Evolutionary conservation across 2,329 filamentous ascomycete species (phyloP).

Genomic region (Colletotrichum tabaci): DNA sequence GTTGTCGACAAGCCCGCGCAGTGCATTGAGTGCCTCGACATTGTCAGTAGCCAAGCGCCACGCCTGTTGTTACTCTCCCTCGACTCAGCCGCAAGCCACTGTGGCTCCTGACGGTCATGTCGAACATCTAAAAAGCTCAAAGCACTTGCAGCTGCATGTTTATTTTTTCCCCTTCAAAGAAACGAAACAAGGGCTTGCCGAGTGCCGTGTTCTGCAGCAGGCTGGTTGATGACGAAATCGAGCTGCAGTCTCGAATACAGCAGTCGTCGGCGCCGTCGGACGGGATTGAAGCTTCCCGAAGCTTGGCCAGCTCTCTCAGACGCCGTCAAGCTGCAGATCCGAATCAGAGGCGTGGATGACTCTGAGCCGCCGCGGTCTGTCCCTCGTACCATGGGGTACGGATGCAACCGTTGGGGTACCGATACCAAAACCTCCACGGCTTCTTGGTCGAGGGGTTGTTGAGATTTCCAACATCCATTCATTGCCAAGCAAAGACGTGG

Average conservation of each 20-base stretch:
- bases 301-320: slow-evolving; percentile 16
- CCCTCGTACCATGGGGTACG: background rate
- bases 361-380: background rate
- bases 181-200: slow-evolving; percentile 9
- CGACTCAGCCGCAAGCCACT: background rate
- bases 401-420: no score
- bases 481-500: slow-evolving; percentile 10
- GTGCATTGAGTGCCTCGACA: background rate
- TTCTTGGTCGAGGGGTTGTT: background rate
- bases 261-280: background rate
- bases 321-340: slow-evolving; percentile 1
- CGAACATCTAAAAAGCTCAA: slow-evolving; percentile 2
- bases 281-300: slow-evolving; percentile 21
- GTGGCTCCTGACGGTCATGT: slow-evolving; percentile 3
- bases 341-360: background rate
- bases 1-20: background rate
- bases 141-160: slow-evolving; percentile 11
- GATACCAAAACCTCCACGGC: background rate
- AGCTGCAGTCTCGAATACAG: background rate
- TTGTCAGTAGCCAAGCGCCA: background rate
- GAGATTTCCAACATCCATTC: slow-evolving; percentile 1
- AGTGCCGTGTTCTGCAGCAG: slow-evolving; percentile 6
- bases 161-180: background rate
- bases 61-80: background rate
- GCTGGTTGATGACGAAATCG: background rate